Evolutionary conservation across 2,329 filamentous ascomycete species (phyloP).

Genomic region (Xylaria sp.): DNA sequence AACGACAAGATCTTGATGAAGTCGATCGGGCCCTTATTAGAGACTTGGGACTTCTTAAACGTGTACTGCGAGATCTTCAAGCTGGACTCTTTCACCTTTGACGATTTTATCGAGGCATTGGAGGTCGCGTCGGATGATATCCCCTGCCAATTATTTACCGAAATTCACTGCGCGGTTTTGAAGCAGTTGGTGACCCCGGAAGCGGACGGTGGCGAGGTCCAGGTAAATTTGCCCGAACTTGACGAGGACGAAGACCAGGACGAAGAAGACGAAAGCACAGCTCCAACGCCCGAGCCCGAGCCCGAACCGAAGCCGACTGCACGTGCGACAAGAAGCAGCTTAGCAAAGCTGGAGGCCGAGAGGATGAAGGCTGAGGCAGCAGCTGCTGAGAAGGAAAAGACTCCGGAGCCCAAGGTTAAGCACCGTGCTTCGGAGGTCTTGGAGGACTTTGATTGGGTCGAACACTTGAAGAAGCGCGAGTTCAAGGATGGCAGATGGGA

Average conservation of each 20-base stretch:
- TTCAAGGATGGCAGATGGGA: slow-evolving; percentile 92
- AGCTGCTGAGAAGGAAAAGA: slow-evolving; percentile 53
- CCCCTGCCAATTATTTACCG: slow-evolving; percentile 83
- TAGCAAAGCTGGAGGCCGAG: slow-evolving; percentile 79
- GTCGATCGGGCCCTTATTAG: slow-evolving; percentile 81
- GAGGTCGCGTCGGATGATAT: slow-evolving; percentile 72
- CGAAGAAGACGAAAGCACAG: slow-evolving; percentile 57
- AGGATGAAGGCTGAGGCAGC: slow-evolving; percentile 63
- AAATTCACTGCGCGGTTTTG: slow-evolving; percentile 88
- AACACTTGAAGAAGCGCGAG: slow-evolving; percentile 78
- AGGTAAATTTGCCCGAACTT: slow-evolving; percentile 76
- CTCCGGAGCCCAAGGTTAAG: slow-evolving; percentile 50
- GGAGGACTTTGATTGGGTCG: slow-evolving; percentile 78
- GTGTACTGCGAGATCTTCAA: slow-evolving; percentile 97
- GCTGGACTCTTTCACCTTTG: slow-evolving; percentile 95
- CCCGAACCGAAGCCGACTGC: slow-evolving; percentile 64
- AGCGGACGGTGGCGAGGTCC: slow-evolving; percentile 74
- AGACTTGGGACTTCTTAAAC: slow-evolving; percentile 95
- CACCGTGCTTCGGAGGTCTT: slow-evolving; percentile 80
- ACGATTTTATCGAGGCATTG: slow-evolving; percentile 91
- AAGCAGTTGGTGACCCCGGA: slow-evolving; percentile 82
- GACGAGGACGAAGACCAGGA: slow-evolving; percentile 68
- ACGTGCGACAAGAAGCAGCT: slow-evolving; percentile 81
- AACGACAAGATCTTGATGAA: slow-evolving; percentile 73
- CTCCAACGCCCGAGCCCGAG: slow-evolving; percentile 68